phyloP scores from a whole-genome alignment of 305 asterid species.

The Vinca major region DNA sequence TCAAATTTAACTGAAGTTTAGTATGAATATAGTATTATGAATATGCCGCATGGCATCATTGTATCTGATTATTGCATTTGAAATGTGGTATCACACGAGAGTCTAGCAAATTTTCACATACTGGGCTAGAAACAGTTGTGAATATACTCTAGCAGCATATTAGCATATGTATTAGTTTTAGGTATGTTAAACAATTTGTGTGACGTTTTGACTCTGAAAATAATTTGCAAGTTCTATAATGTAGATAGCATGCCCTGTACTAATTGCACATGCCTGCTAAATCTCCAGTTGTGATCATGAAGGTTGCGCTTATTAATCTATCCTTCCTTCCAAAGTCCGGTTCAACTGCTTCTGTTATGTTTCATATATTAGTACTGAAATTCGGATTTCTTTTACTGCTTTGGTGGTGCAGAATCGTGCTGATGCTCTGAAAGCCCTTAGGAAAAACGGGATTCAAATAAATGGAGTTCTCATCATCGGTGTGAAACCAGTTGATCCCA shows the following conservation, averaged over 20 bases:
- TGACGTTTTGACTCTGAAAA: neutral
- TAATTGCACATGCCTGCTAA: neutral
- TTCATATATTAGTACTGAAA: neutral
- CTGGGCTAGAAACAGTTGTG: too few relatives aligned
- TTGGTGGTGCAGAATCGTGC: conserved; percentile 49
- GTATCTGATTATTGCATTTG: neutral
- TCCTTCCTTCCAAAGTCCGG: neutral
- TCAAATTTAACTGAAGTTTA: neutral
- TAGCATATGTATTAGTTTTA: too few relatives aligned
- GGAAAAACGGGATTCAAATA: conserved; percentile 69
- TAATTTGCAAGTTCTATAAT: neutral
- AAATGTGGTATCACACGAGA: neutral
- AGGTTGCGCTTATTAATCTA: neutral
- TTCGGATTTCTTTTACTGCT: neutral
- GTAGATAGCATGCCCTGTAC: neutral
- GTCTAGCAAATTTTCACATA: neutral
- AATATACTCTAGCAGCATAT: too few relatives aligned
- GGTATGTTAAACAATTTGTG: neutral
- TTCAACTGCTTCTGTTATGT: neutral
- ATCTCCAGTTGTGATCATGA: neutral
- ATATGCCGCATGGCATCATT: neutral
- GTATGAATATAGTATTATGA: neutral
- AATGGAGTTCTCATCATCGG: conserved; percentile 88
- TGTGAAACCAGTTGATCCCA: conserved; percentile 80
- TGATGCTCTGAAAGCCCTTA: conserved; percentile 93